A percentile compares a stretch with the other conserved stretches of the same genome.
These are phyloP conservation scores for Cyphellophora europaea DNA, from an alignment of 2,329 filamentous ascomycete species.

Conservation along the genomic window DNA sequence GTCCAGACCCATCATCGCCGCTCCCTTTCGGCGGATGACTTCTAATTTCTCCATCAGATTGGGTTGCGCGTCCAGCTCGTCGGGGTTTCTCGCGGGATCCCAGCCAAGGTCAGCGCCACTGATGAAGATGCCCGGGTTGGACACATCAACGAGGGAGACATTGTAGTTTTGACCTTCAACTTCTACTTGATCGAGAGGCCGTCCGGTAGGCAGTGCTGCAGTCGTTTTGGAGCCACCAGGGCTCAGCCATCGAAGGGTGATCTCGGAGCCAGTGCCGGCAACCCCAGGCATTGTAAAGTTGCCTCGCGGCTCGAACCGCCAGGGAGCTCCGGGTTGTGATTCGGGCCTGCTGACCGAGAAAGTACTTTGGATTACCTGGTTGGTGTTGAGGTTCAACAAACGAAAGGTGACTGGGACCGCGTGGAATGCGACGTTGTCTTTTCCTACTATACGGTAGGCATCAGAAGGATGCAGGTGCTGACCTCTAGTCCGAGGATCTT, in stretches of 20 bases:
- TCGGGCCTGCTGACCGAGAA: conserved; percentile 37
- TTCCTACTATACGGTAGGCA: too few species aligned
- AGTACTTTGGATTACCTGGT: conserved; percentile 50
- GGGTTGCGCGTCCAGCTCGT: conserved; percentile 40
- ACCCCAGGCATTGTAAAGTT: conserved; percentile 58
- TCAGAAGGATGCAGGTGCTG: too few species aligned
- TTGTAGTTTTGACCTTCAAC: conserved; percentile 24
- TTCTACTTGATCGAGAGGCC: conserved; percentile 41
- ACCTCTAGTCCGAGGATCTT: too few species aligned
- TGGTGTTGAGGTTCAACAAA: conserved; percentile 64
- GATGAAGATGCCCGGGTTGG: conserved; percentile 57
- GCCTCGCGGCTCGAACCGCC: conserved; percentile 30
- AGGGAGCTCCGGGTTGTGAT: background rate
- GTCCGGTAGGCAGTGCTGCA: conserved; percentile 51
- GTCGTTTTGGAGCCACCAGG: conserved; percentile 58
- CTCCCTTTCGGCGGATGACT: conserved; percentile 47
- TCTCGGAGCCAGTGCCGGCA: conserved; percentile 45
- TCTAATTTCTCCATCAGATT: conserved; percentile 41
- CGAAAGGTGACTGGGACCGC: conserved; percentile 43
- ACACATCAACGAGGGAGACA: conserved; percentile 53
- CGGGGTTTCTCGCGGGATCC: conserved; percentile 42
- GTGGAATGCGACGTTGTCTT: too few species aligned
- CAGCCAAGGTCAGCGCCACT: conserved; percentile 44
- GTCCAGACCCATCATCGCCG: conserved; percentile 53
- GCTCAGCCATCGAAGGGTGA: conserved; percentile 52